Conservation (phyloP, 2,329 filamentous ascomycete genomes). For the Penicillium sp. region DNA sequence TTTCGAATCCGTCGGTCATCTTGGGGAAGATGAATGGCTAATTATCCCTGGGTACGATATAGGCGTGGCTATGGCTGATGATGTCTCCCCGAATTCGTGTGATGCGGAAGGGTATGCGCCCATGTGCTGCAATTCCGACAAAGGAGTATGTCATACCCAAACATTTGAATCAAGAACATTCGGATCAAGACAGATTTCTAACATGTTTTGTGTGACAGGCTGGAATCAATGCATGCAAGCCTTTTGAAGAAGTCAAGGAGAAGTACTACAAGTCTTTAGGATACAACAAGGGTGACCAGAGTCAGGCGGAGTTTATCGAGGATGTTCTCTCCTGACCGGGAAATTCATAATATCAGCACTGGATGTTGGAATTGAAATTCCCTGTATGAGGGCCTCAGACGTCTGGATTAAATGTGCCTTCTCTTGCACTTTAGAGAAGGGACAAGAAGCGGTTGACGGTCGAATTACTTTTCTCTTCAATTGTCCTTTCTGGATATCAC, state of each 20-base stretch:
- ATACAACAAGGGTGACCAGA: slow-evolving; percentile 7
- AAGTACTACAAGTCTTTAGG: slow-evolving; percentile 25
- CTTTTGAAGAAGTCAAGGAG: slow-evolving; percentile 29
- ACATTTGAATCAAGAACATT: neutral
- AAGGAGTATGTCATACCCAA: slow-evolving; percentile 12
- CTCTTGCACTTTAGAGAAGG: neutral
- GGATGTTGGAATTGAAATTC: neutral
- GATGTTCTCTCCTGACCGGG: slow-evolving; percentile 21
- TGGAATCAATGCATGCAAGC: slow-evolving; percentile 26
- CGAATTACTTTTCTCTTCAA: neutral
- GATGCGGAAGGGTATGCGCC: slow-evolving; percentile 19
- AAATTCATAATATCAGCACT: neutral
- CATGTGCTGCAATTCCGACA: slow-evolving; percentile 32
- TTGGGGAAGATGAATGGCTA: neutral
- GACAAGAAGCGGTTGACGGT: slow-evolving; percentile 3
- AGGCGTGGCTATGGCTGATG: slow-evolving; percentile 29
- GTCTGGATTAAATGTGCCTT: neutral
- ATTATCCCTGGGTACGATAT: neutral
- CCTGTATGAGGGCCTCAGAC: neutral
- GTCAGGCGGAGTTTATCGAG: slow-evolving; percentile 22
- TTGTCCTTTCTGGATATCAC: slow-evolving; percentile 11
- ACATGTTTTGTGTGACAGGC: slow-evolving; percentile 1
- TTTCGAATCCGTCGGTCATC: neutral
- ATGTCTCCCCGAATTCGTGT: slow-evolving; percentile 25
- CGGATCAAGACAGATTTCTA: neutral